Evolutionary conservation across 768 basidiomycete species (phyloP).

Genomic region (Lentinula edodes): DNA sequence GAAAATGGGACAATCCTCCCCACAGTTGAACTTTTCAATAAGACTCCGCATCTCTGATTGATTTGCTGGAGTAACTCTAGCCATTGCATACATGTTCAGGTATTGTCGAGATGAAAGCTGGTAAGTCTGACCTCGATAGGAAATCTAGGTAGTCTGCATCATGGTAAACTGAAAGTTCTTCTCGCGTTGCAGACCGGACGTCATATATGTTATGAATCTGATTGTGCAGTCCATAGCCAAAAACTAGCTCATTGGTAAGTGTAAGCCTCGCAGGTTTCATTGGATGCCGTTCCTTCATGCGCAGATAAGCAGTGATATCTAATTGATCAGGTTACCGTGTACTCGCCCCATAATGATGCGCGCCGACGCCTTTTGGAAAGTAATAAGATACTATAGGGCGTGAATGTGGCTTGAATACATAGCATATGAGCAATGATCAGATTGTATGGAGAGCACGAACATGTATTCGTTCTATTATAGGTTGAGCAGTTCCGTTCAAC

Average conservation of each 20-base stretch:
- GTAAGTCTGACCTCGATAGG: slow-evolving; percentile 66
- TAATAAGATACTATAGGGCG: slow-evolving; percentile 94
- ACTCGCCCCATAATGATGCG: slow-evolving; percentile 93
- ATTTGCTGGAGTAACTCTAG: slow-evolving; percentile 76
- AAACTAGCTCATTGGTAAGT: slow-evolving; percentile 89
- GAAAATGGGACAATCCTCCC: slow-evolving; percentile 97
- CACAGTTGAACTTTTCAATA: slow-evolving; percentile 88
- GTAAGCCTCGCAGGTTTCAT: slow-evolving; percentile 99
- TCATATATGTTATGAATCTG: slow-evolving; percentile 90
- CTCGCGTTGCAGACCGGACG: slow-evolving; percentile 83
- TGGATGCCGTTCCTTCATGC: slow-evolving; percentile 83
- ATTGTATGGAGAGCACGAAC: slow-evolving; percentile 33
- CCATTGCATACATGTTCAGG: not conserved
- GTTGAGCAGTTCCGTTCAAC: slow-evolving; percentile 62
- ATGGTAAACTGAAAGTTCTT: slow-evolving; percentile 87
- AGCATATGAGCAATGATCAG: not conserved
- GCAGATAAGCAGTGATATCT: not conserved
- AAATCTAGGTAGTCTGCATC: slow-evolving; percentile 96
- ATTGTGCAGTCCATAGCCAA: slow-evolving; percentile 95
- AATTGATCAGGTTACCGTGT: not conserved
- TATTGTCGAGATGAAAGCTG: not conserved
- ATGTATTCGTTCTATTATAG: slow-evolving; percentile 74
- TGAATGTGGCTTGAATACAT: slow-evolving; percentile 57
- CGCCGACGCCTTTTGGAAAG: slow-evolving; percentile 89
- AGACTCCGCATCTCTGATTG: slow-evolving; percentile 68